Percentiles rank a stretch among this genome's conserved stretches.
phyloP scores from a whole-genome alignment of 2,329 filamentous ascomycete genomes.

The Pseudogymnoascus verrucosus region DNA sequence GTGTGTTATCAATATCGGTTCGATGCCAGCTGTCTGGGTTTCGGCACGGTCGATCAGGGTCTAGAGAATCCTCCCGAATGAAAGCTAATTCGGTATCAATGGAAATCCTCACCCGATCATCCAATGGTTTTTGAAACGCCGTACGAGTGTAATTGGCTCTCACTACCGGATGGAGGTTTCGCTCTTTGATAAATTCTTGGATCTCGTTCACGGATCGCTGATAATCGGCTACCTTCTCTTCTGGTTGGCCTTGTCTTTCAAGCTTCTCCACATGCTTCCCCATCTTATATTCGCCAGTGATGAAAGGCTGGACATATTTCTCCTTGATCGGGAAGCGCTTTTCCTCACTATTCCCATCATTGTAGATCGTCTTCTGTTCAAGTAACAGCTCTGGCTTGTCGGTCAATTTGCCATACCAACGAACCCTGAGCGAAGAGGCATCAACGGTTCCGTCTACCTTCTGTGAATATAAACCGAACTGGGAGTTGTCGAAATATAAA shows the following conservation, averaged over 20 bases:
- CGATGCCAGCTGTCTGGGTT: conserved; percentile 88
- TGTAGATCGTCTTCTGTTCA: conserved; percentile 81
- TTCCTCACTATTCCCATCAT: conserved; percentile 70
- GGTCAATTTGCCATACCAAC: conserved; percentile 84
- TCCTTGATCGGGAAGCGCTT: conserved; percentile 80
- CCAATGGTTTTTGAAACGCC: conserved; percentile 91
- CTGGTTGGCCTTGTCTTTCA: conserved; percentile 63
- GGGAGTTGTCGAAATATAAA: conserved; percentile 86
- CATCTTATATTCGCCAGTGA: conserved; percentile 81
- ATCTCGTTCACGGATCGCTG: conserved; percentile 67
- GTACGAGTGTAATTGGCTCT: conserved; percentile 90
- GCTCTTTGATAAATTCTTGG: conserved; percentile 69
- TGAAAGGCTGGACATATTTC: conserved; percentile 83
- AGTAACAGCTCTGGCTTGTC: conserved; percentile 72
- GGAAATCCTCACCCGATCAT: conserved; percentile 82
- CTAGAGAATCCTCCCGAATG: conserved; percentile 71
- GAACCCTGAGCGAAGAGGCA: conserved; percentile 73
- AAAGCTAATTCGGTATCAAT: conserved; percentile 90
- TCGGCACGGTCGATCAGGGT: conserved; percentile 76
- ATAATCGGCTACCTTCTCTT: conserved; percentile 59
- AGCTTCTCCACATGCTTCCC: conserved; percentile 87
- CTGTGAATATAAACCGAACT: conserved; percentile 76
- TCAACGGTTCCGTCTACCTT: conserved; percentile 72
- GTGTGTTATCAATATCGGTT: conserved; percentile 73
- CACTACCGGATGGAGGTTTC: conserved; percentile 73